Base-by-base conservation (phyloP, 176 grass and related monocot species). In the Triticum timopheevii region DNA sequence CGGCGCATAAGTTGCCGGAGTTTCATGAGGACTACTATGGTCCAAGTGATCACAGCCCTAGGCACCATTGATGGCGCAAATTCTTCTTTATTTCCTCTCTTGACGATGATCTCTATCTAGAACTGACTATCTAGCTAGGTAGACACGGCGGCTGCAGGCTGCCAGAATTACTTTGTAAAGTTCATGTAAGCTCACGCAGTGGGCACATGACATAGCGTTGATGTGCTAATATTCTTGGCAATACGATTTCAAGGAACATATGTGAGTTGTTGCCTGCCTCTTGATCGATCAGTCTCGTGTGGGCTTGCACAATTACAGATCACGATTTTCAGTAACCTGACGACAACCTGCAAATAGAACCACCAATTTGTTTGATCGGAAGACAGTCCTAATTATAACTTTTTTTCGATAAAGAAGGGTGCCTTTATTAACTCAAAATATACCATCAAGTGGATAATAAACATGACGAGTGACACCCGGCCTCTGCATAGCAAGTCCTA, bases 1-100 rank as follows among this genome's bases (percentile, higher is more conserved):
- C 40, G 11, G 83, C 81, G 10, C 88, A 93, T 69, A 85, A 71
- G 45, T 54, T 95, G 34, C 93, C 86, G 15, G 83, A 71, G 64
- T 85, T 95, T 30, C 91, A 93, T 12, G 93, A 95, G 65, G 93
- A 93, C 71, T 95, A 95, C 81, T 93, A 89, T 22, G 93, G 86
- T 22, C 89, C 93, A 16, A 89, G 81, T 33, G 93, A 91, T 25
- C 91, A 95, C 56, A 84, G 84, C 44, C 88, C 93, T 3, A 95
- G 82, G 40, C 93, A 95, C 31, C 31, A 31, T 31, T 31, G 31
- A 31, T 31, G 49, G 49, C 16, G 54, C 27, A 15, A n/a, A 54
- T 61, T 52, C 7, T 90, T 70, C 42, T 36, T 22, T 20, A n/a
- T 56, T 36, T 35, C 7, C 83, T 87, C 47, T 88, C 45, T 78